phyloP scores from a whole-genome alignment of 2,329 filamentous ascomycete genomes.

The Nigrospora osmanthi region DNA sequence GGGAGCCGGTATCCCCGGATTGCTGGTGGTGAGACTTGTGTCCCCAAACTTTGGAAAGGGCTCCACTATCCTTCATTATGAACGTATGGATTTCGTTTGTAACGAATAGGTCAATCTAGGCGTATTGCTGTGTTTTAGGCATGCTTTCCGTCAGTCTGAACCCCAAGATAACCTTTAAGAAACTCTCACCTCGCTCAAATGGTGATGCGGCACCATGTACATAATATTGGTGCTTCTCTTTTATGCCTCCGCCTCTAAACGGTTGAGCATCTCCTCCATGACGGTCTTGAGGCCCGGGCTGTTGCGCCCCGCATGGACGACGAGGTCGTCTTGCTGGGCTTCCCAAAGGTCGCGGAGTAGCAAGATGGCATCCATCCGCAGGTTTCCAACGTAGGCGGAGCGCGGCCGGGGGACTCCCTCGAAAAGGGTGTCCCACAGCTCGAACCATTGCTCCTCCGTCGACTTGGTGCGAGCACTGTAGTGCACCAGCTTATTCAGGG shows the following conservation, averaged over 20 bases:
- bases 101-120: too few relatives aligned
- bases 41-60: too few relatives aligned
- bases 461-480: slow-evolving; percentile 10
- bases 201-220: too few relatives aligned
- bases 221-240: too few relatives aligned
- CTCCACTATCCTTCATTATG: too few relatives aligned
- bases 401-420: slow-evolving; percentile 6
- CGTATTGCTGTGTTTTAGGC: too few relatives aligned
- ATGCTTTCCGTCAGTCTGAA: too few relatives aligned
- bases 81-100: too few relatives aligned
- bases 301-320: neutral
- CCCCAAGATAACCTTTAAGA: too few relatives aligned
- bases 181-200: too few relatives aligned
- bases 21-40: too few relatives aligned
- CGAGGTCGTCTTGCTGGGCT: neutral
- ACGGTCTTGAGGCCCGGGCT: neutral
- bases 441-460: slow-evolving; percentile 13
- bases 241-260: neutral
- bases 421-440: slow-evolving; percentile 13
- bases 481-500: slow-evolving; percentile 8
- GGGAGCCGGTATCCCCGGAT: too few relatives aligned
- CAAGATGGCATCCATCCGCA: slow-evolving; percentile 2
- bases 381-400: slow-evolving; percentile 8
- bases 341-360: slow-evolving; percentile 1
- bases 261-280: neutral